phyloP scores from a whole-genome alignment of 352 stramenopile genomes.

The Phytopythium boreale region DNA sequence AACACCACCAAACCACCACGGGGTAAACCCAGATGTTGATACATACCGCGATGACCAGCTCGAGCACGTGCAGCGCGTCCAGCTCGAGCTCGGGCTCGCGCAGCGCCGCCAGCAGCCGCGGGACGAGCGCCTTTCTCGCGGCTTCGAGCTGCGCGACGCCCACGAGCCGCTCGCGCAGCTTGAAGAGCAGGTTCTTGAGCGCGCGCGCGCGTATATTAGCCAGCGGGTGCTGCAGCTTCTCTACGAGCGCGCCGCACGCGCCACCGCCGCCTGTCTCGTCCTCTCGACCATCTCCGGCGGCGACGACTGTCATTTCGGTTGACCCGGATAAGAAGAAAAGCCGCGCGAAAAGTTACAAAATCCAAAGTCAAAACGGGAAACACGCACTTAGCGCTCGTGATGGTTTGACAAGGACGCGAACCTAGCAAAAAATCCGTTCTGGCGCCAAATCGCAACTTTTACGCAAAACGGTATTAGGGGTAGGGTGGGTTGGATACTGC shows the following conservation, averaged over 20 bases:
- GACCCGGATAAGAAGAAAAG: too few relatives aligned
- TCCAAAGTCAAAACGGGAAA: too few relatives aligned
- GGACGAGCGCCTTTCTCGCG: constrained; percentile 29
- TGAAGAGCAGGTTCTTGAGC: constrained; percentile 60
- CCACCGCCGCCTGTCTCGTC: constrained; percentile 4
- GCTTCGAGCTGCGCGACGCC: constrained; percentile 25
- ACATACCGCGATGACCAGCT: constrained; percentile 34
- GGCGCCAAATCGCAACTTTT: too few relatives aligned
- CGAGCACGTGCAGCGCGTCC: constrained; percentile 45
- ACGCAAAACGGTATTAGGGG: too few relatives aligned
- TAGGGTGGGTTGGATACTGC: too few relatives aligned
- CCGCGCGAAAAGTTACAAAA: too few relatives aligned
- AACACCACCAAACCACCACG: too few relatives aligned
- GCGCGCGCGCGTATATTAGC: constrained; percentile 52
- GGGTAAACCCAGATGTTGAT: too few relatives aligned
- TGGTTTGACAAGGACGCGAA: too few relatives aligned
- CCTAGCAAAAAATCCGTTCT: too few relatives aligned
- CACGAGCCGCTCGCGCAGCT: constrained; percentile 59
- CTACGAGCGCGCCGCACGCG: constrained; percentile 30
- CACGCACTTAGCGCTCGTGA: too few relatives aligned
- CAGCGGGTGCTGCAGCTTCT: constrained; percentile 65
- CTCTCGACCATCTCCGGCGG: constrained; percentile 11
- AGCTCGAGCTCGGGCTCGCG: constrained; percentile 40
- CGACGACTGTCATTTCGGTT: neutral
- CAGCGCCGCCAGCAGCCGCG: constrained; percentile 35